Percentiles rank a stretch among this genome's conserved stretches.
These are phyloP conservation scores for Podochytrium sp. DNA, from an alignment of 192 early-diverging fungal species.

Conservation along the genomic window DNA sequence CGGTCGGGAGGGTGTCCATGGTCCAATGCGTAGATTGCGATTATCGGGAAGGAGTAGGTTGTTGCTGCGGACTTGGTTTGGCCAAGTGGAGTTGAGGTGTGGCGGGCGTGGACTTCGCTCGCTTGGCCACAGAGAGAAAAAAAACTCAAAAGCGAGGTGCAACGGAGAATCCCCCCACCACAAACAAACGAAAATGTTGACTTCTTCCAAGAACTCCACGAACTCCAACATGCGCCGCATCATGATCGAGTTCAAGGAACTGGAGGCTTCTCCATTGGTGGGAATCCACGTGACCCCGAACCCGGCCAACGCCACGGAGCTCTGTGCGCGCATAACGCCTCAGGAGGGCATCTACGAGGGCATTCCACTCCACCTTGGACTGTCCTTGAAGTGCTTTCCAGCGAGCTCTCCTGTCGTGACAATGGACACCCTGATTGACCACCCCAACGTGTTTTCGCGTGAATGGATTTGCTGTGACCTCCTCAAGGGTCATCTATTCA, in stretches of 20 bases:
- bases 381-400: conserved; percentile 14
- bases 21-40: too few relatives aligned
- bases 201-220: too few relatives aligned
- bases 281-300: not conserved
- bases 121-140: too few relatives aligned
- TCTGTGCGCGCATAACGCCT: conserved; percentile 17
- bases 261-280: not conserved
- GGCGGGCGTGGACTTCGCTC: too few relatives aligned
- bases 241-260: not conserved
- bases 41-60: too few relatives aligned
- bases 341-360: conserved; percentile 16
- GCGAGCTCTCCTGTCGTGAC: not conserved
- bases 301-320: not conserved
- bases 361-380: conserved; percentile 14
- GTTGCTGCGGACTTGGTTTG: too few relatives aligned
- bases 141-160: too few relatives aligned
- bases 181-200: too few relatives aligned
- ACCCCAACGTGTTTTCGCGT: conserved; percentile 31
- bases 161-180: too few relatives aligned
- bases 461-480: conserved; percentile 41
- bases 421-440: conserved; percentile 23
- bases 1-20: too few relatives aligned
- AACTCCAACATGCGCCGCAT: conserved; percentile 8
- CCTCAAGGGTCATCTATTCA: conserved; percentile 12
- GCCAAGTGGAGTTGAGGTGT: too few relatives aligned